Evolutionary conservation across 1,139 yeast genomes (phyloP).

Genomic region (Blastobotrys capitulatus): DNA sequence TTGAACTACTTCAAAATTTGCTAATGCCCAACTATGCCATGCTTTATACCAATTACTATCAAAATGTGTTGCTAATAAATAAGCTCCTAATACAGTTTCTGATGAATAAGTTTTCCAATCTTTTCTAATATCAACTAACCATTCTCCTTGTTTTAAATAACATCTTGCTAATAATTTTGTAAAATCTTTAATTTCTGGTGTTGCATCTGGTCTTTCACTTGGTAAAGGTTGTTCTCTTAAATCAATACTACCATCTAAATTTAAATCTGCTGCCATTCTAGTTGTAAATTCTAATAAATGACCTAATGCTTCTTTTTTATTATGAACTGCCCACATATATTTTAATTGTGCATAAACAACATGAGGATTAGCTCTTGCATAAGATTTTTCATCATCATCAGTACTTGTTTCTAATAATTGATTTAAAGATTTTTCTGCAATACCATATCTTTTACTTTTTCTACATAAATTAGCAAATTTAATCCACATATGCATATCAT

Average conservation of each 20-base stretch:
- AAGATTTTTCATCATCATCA: constrained; percentile 38
- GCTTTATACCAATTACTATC: constrained; percentile 95
- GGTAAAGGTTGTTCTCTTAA: constrained; percentile 87
- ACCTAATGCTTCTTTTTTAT: constrained; percentile 76
- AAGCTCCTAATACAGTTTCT: constrained; percentile 81
- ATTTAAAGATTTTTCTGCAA: constrained; percentile 89
- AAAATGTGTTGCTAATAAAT: constrained; percentile 88
- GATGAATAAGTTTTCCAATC: constrained; percentile 74
- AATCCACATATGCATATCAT: constrained; percentile 98
- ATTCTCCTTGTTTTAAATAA: constrained; percentile 95
- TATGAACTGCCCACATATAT: constrained; percentile 96
- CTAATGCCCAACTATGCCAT: constrained; percentile 99
- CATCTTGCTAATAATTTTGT: constrained; percentile 90
- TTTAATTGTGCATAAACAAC: constrained; percentile 96
- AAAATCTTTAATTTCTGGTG: constrained; percentile 73
- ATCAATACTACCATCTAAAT: constrained; percentile 49
- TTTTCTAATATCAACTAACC: constrained; percentile 81
- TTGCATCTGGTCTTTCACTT: constrained; percentile 64
- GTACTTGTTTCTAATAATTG: constrained; percentile 53
- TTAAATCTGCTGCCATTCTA: constrained; percentile 77
- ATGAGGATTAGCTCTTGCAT: constrained; percentile 82
- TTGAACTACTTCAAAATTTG: constrained; percentile 91
- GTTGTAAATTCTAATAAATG: constrained; percentile 88
- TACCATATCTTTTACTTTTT: constrained; percentile 83
- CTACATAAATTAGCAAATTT: constrained; percentile 95